A percentile compares a stretch with the other conserved stretches of the same genome.
Conservation (phyloP, 441 rosid species). For the Aleurites moluccanus region DNA sequence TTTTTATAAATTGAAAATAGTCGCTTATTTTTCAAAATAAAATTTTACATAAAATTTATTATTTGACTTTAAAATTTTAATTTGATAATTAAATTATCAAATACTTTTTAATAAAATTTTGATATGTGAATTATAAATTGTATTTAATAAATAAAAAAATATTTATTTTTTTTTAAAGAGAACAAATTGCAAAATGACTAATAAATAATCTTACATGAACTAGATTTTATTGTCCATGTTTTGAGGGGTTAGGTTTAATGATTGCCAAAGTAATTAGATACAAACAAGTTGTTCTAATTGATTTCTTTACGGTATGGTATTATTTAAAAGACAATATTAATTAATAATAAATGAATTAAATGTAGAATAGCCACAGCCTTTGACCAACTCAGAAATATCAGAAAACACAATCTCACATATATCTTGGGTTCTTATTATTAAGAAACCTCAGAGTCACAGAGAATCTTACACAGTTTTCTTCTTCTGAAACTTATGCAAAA, state of each 20-base stretch:
- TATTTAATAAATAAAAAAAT: neutral
- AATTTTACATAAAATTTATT: too few relatives aligned
- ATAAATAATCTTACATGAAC: conserved; percentile 4
- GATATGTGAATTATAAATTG: too few relatives aligned
- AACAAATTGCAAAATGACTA: neutral
- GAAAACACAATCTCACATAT: neutral
- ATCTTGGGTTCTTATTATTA: conserved; percentile 28
- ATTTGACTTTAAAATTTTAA: too few relatives aligned
- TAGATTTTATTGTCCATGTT: conserved; percentile 20
- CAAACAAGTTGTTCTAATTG: neutral
- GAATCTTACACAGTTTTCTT: conserved; percentile 34
- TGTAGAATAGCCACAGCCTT: conserved; percentile 26
- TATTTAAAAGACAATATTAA: too few relatives aligned
- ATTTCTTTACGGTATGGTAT: neutral
- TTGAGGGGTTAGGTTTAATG: conserved; percentile 10
- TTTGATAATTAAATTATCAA: too few relatives aligned
- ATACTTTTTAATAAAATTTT: too few relatives aligned
- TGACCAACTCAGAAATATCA: conserved; percentile 42
- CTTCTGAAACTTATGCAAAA: conserved; percentile 21
- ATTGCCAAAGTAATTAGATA: neutral
- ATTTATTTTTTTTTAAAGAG: neutral
- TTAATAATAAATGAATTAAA: neutral
- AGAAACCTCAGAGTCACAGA: conserved; percentile 23
- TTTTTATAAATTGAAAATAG: too few relatives aligned
- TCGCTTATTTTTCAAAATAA: too few relatives aligned